Conservation (phyloP, 805 yeast species). For the Zygosaccharomyces rouxii region DNA sequence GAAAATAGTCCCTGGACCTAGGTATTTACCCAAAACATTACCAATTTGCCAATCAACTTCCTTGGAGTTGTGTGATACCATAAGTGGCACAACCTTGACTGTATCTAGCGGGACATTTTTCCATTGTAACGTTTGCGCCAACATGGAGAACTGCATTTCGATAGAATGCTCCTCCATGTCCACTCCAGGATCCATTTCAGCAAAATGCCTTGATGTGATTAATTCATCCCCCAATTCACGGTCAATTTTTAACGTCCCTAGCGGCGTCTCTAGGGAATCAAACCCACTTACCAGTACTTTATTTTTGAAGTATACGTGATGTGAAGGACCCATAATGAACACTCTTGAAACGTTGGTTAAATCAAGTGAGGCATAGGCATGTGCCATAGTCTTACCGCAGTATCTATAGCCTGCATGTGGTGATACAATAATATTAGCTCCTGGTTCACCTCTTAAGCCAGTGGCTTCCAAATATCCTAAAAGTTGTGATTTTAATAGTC, state of each 20-base stretch:
- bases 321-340: constrained; percentile 89
- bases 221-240: constrained; percentile 28
- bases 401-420: constrained; percentile 89
- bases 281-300: constrained; percentile 51
- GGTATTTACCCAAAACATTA: constrained; percentile 48
- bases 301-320: constrained; percentile 74
- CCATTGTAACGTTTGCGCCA: constrained; percentile 47
- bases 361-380: constrained; percentile 72
- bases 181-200: constrained; percentile 49
- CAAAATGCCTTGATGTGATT: constrained; percentile 35
- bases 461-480: constrained; percentile 39
- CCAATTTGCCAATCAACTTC: constrained; percentile 45
- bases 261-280: constrained; percentile 67
- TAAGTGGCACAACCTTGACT: constrained; percentile 66
- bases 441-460: constrained; percentile 16
- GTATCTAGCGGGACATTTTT: constrained; percentile 36
- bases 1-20: constrained; percentile 56
- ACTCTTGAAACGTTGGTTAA: constrained; percentile 48
- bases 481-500: constrained; percentile 47
- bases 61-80: constrained; percentile 62
- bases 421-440: constrained; percentile 38
- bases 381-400: constrained; percentile 73
- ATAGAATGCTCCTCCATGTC: constrained; percentile 90
- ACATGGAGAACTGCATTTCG: constrained; percentile 85
- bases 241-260: constrained; percentile 74